Base-by-base conservation (phyloP, 495 filamentous ascomycete species). In the Amphirosellinia nigrospora region DNA sequence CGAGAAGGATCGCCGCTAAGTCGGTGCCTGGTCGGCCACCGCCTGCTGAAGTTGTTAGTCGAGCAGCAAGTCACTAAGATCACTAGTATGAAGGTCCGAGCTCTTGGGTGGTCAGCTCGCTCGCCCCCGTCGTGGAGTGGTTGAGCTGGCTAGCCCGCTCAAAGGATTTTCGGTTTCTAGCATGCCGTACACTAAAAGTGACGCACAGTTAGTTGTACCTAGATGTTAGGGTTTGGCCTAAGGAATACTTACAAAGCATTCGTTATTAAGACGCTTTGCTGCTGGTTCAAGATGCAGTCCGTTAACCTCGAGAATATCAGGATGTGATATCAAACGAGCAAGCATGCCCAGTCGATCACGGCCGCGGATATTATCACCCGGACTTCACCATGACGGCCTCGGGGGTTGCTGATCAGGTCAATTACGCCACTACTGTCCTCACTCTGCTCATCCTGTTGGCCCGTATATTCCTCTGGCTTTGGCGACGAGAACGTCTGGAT, bases 401-500 rank as follows among this genome's bases (percentile, higher is more conserved):
- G 3, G 39, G 9, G n/a, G n/a, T 72, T 50, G 74, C 72, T 13
- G 63, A 65, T 3, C 23, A 69, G 7, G 71, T 76, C 41, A 73
- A 68, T 28, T 74, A 78, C 36, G 69, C 68, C 26, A 68, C 69
- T 23, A 67, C 71, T 15, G 72, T 64, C 5, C 64, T 76, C 36
- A 71, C 72, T 19, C 21, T 76, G 28, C 1, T 71, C 34, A 76
- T 78, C 39, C 39, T 76, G 21, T 36, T 28, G 23, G 34, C 50
- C 41, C 72, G 76, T 28, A 38, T 78, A 39, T 5, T 48, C 21
- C 66, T 76, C 19, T 70, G 71, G 48, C 61, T 71, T 45, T 74
- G 69, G 71, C 76, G 76, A n/a, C 74, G 70, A 39, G 74, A 78
- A 46, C 67, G 67, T 36, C 32, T 74, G 64, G 74, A 78, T 43